Evolutionary conservation across 257 asterid species (phyloP).

Genomic region (Rubia yunnanensis): DNA sequence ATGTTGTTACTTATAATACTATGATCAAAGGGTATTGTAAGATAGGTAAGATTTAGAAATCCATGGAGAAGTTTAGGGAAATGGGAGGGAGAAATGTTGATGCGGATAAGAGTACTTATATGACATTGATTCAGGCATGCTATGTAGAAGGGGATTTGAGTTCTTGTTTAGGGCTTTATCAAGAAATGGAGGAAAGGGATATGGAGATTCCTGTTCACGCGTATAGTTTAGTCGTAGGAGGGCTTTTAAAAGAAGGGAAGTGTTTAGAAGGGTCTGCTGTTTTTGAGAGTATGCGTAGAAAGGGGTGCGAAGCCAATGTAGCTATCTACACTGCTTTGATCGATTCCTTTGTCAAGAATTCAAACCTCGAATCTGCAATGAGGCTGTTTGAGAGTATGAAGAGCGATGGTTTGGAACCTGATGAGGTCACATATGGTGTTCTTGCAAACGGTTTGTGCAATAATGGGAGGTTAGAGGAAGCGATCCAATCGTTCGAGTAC

Average conservation of each 20-base stretch:
- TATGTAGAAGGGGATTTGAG: constrained; percentile 41
- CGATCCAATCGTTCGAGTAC: constrained; percentile 64
- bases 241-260: constrained; percentile 79
- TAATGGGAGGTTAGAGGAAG: constrained; percentile 66
- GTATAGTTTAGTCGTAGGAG: constrained; percentile 73
- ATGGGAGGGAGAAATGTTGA: constrained; percentile 59
- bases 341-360: constrained; percentile 59
- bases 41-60: constrained; percentile 51
- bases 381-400: constrained; percentile 61
- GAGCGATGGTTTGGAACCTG: constrained; percentile 62
- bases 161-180: constrained; percentile 57
- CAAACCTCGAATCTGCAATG: constrained; percentile 68
- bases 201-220: constrained; percentile 64
- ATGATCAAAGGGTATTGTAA: constrained; percentile 84
- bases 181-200: constrained; percentile 78
- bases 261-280: constrained; percentile 56
- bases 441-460: constrained; percentile 74
- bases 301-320: constrained; percentile 51
- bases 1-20: constrained; percentile 70
- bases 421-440: constrained; percentile 75
- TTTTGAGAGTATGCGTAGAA: constrained; percentile 52
- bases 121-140: constrained; percentile 78
- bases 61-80: constrained; percentile 47
- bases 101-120: constrained; percentile 68
- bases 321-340: constrained; percentile 74